Base-by-base conservation (phyloP, 78 protist genomes). In the Dictyostelium firmibasis region DNA sequence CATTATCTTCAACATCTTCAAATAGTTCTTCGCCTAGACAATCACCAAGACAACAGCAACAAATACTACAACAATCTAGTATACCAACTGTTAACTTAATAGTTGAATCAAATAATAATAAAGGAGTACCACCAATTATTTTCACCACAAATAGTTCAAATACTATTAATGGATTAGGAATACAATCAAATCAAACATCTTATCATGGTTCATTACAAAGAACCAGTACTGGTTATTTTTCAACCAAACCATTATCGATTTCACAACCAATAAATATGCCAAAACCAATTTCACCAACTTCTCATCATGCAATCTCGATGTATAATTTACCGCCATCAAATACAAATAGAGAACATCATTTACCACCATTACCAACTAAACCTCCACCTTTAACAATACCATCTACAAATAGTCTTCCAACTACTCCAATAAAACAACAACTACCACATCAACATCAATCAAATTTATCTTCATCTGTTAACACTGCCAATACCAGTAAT, bases 361-460 rank as follows among this genome's bases (percentile, higher is more conserved):
- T 64, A 64, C 74, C 74, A 9, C 74, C 74, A 64, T 25, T 64
- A 64, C 74, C 74, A 10, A 25, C 31, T 8, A 64, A 64, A n/a
- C 74, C 74, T 8, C 74, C 74, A n/a, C 74, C 74, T 10, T 25
- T 64, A 64, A 64, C 74, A n/a, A 64, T 64, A n/a, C 74, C 74
- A 16, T 64, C 31, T 3, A n/a, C 74, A 23, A 64, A 8, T 25
- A 50, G 62, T 16, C 74, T 27, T 7, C 74, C 74, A n/a, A 50
- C 20, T 16, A 50, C 62, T 50, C 62, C 62, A 50, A n/a, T 25
- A 25, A 64, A 27, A 64, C 33, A 23, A 64, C 62, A 47, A 11
- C 57, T 4, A 4, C 20, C 20, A 53, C 64, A 38, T 4, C 64
- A 1, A 13, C 70, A 60, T 8, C 18, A 25, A 6, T 25, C 31